Base-by-base conservation (phyloP, 805 yeast species). In the Saccharomycodes ludwigii region DNA sequence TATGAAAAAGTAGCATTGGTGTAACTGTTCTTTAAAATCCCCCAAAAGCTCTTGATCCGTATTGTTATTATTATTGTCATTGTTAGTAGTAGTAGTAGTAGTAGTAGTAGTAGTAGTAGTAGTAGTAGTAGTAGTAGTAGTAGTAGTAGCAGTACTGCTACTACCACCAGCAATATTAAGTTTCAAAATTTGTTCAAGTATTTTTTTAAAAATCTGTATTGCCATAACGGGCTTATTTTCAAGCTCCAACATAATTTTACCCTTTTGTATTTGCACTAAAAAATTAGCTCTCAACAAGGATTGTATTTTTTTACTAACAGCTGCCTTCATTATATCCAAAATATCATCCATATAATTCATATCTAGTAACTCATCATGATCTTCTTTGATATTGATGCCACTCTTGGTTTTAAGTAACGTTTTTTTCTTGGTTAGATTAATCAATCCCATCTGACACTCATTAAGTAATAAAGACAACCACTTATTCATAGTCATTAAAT, bases 1-100 rank as follows among this genome's bases (percentile, higher is more conserved):
- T 17, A 80, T 59, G 39, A 84, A 71, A 47, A 86, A 88, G 46
- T 71, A 78, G 27, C 77, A 66, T 31, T 86, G 75, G 49, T 91
- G 96, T 11, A 82, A 54, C 8, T 73, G 45, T 31, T 82, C 78
- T n/a, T n/a, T n/a, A n/a, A n/a, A n/a, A n/a, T n/a, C n/a, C 20
- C n/a, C n/a, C n/a, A n/a, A n/a, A n/a, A n/a, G n/a, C n/a, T n/a
- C n/a, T n/a, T n/a, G n/a, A n/a, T n/a, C n/a, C n/a, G n/a, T n/a
- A n/a, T n/a, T n/a, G n/a, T n/a, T n/a, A n/a, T n/a, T n/a, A n/a
- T n/a, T n/a, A n/a, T n/a, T n/a, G n/a, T n/a, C n/a, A n/a, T n/a
- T n/a, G n/a, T n/a, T n/a, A n/a, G n/a, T n/a, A n/a, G n/a, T n/a
- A n/a, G n/a, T n/a, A n/a, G n/a, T n/a, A n/a, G n/a, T n/a, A n/a